Base-by-base conservation (phyloP, 2,329 filamentous ascomycete genomes). In the Knufia petricola region DNA sequence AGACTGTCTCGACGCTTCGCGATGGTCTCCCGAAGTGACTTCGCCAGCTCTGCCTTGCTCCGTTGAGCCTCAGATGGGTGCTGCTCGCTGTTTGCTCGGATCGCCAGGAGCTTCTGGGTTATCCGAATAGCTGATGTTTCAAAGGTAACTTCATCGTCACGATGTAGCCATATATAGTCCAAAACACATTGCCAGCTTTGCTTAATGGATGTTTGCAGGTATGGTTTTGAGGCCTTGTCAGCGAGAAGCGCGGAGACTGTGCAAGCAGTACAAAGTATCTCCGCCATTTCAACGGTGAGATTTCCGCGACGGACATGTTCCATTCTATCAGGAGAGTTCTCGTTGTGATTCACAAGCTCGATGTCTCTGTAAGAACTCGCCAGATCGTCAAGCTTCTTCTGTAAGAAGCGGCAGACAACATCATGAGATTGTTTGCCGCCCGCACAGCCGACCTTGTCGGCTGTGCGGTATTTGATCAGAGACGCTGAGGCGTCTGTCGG, bases 261-360 rank as follows among this genome's bases (percentile, higher is more conserved):
- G 21, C 41, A 44, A 20, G 41, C 41, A 9, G 15, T 44, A 26
- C 41, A 44, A 17, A 44, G 10, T n/a, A 44, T 44, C 19, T 44
- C 41, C 13, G 41, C 41, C 24, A 44, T 31, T 17, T 44, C 41
- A 12, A 32, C 12, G 19, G n/a, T 44, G 13, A 44, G 41, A 13
- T 44, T 44, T 12, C 15, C 24, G 19, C 41, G 41, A 23, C 41
- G 24, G 26, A 17, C 32, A 10, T 44, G 24, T 17, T 44, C 41
- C 17, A 19, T 31, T 31, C 17, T 24, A 19, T 17, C 17, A 31
- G 9, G 21, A 17, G 24, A 15, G n/a, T 44, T 21, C 7, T 44
- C 30, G 3, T 23, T 37, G 31, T 31, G 13, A 37, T 38, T 20
- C 15, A 19, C 15, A 9, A 46, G 7, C n/a, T 36, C 30, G 9